phyloP scores from a whole-genome alignment of 768 basidiomycete species.

The Lyophyllum decastes region DNA sequence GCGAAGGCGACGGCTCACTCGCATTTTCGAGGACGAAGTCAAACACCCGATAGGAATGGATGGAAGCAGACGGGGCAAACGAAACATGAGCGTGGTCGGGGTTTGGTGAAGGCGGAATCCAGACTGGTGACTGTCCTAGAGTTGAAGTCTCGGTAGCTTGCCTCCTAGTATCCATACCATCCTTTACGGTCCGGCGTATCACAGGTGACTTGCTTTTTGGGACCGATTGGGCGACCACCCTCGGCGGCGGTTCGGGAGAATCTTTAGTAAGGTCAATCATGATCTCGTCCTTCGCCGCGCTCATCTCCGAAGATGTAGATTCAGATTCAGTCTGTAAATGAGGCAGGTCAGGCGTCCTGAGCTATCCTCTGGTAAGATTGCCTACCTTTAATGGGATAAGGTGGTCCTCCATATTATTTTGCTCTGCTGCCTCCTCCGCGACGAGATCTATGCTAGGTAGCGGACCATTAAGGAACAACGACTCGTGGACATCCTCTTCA shows the following conservation, averaged over 20 bases:
- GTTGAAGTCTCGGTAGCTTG: background rate
- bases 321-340: background rate
- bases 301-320: conserved; percentile 2
- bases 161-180: background rate
- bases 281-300: conserved; percentile 18
- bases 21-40: background rate
- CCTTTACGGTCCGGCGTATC: background rate
- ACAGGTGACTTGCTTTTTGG: background rate
- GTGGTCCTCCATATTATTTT: conserved; percentile 1
- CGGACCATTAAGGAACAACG: background rate
- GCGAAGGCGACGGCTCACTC: background rate
- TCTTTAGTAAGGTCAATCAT: conserved; percentile 50
- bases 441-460: background rate
- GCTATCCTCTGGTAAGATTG: background rate
- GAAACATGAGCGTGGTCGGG: conserved; percentile 13
- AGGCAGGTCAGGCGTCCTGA: background rate
- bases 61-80: conserved; percentile 10
- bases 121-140: background rate
- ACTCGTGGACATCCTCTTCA: background rate
- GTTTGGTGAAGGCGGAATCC: background rate
- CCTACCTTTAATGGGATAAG: conserved; percentile 4
- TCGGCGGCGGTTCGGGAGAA: conserved; percentile 8
- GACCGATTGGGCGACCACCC: background rate
- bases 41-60: background rate
- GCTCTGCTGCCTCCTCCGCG: background rate